phyloP scores from a whole-genome alignment of 148 eudicot species.

The Bassia scoparia region DNA sequence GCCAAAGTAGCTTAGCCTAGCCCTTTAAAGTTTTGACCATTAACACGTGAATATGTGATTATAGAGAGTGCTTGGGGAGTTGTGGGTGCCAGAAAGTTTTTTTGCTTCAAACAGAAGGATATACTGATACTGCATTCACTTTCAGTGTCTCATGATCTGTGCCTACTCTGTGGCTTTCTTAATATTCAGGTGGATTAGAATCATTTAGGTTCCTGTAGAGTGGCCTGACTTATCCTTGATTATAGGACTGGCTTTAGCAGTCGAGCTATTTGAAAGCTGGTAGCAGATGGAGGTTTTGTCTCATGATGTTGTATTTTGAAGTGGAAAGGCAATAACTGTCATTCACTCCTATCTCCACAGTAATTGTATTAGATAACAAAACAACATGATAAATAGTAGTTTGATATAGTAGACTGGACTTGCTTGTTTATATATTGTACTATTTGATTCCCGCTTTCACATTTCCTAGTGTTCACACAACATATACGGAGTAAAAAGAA shows the following conservation, averaged over 20 bases:
- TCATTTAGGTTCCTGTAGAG: background rate
- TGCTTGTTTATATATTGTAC: background rate
- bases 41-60: too few species aligned
- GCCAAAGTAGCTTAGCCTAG: too few species aligned
- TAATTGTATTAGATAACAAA: background rate
- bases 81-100: too few species aligned
- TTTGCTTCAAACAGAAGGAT: too few species aligned
- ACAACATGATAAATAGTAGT: background rate
- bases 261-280: background rate
- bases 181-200: background rate
- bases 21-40: too few species aligned
- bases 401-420: background rate
- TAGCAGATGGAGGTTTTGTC: too few species aligned
- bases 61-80: too few species aligned
- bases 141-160: too few species aligned
- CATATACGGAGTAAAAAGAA: background rate
- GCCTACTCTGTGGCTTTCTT: background rate
- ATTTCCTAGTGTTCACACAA: background rate
- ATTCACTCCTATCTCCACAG: background rate
- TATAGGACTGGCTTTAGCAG: background rate
- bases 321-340: background rate
- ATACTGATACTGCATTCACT: too few species aligned
- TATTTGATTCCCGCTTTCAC: background rate
- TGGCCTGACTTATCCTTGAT: background rate
- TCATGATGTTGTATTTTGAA: background rate